Evolutionary conservation across 345 rosid genomes (phyloP).

Genomic region (Salix caprea): DNA sequence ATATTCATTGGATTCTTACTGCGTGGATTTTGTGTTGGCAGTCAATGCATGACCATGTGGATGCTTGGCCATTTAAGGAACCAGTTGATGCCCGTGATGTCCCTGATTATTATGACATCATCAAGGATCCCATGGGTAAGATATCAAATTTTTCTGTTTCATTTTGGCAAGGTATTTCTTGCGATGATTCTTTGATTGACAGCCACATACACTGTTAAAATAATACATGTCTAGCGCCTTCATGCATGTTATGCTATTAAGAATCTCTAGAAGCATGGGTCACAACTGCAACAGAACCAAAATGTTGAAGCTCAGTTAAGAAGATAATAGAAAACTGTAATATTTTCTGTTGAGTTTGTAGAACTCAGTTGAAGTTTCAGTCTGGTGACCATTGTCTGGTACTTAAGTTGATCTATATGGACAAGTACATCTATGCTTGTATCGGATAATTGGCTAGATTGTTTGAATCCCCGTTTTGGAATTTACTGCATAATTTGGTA

Average conservation of each 20-base stretch:
- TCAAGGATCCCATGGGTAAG: slow-evolving; percentile 98
- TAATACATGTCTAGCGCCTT: background rate
- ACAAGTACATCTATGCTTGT: background rate
- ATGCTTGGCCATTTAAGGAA: slow-evolving; percentile 98
- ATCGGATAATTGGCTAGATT: background rate
- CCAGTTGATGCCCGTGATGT: slow-evolving; percentile 94
- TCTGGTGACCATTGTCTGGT: background rate
- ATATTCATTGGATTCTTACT: slow-evolving; percentile 11
- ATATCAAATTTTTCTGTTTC: background rate
- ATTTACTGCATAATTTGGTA: background rate
- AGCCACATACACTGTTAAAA: background rate
- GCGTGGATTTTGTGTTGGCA: slow-evolving; percentile 21
- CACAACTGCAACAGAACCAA: background rate
- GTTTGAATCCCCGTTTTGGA: background rate
- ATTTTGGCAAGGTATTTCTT: background rate
- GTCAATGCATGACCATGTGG: slow-evolving; percentile 92
- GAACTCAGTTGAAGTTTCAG: background rate
- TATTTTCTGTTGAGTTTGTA: background rate
- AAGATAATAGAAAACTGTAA: background rate
- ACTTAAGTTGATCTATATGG: background rate
- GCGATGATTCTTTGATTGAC: background rate
- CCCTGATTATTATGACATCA: slow-evolving; percentile 96
- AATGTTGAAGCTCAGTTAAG: background rate
- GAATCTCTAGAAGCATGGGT: background rate
- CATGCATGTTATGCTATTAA: background rate